phyloP scores from a whole-genome alignment of 1,284 basidiomycete genomes.

The Boletus mariae region DNA sequence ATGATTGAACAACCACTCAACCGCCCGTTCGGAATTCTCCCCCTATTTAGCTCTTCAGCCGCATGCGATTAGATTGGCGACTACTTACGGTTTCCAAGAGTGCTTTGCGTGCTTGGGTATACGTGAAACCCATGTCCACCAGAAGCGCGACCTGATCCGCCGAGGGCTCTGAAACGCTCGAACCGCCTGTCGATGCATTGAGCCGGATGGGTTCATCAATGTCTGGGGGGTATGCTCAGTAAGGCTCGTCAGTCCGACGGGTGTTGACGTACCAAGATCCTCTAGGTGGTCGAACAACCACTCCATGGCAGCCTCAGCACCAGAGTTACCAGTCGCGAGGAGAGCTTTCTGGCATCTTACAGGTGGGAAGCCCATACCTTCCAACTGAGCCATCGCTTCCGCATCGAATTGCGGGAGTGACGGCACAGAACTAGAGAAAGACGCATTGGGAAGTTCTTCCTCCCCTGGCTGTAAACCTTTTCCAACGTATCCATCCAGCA shows the following conservation, averaged over 20 bases:
- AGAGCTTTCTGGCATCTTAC: conserved; percentile 86
- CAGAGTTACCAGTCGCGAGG: conserved; percentile 80
- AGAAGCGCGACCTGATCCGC: conserved; percentile 71
- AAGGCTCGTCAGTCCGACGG: not conserved
- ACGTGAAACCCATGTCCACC: conserved; percentile 91
- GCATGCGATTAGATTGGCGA: not conserved
- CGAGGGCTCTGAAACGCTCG: conserved; percentile 51
- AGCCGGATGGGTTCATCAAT: conserved; percentile 80
- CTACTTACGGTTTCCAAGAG: conserved; percentile 68
- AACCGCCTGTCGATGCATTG: conserved; percentile 22
- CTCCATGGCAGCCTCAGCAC: conserved; percentile 85
- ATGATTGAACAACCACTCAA: conserved; percentile 98
- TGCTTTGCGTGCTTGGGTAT: conserved; percentile 84
- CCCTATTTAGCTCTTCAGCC: conserved; percentile 39
- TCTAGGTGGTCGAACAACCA: conserved; percentile 98
- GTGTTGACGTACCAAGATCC: conserved; percentile 63
- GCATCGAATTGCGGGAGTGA: conserved; percentile 65
- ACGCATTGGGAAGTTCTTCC: conserved; percentile 61
- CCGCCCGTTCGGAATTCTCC: conserved; percentile 78
- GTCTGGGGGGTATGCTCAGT: conserved; percentile 44
- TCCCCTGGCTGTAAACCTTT: conserved; percentile 75
- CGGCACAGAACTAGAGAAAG: conserved; percentile 26
- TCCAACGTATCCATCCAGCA: conserved; percentile 71
- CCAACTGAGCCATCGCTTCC: conserved; percentile 69
- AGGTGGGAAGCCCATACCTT: conserved; percentile 85